phyloP scores from a whole-genome alignment of 1,139 yeast genomes.

The Kodamaea ohmeri region DNA sequence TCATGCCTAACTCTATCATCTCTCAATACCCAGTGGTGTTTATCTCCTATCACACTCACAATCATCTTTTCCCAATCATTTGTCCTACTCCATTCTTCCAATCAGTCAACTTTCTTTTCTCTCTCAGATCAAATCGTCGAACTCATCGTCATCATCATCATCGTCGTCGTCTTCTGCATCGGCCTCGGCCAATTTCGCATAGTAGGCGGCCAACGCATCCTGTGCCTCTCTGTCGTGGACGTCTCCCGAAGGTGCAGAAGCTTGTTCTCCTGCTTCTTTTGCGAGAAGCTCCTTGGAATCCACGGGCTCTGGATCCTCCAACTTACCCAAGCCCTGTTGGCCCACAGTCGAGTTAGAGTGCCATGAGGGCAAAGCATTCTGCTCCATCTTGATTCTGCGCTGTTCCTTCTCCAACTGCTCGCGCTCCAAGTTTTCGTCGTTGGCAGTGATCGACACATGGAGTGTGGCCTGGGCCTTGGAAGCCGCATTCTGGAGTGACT shows the following conservation, averaged over 20 bases:
- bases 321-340: constrained; percentile 44
- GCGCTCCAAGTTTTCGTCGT: constrained; percentile 72
- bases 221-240: constrained; percentile 61
- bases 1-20: too few species aligned
- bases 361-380: constrained; percentile 97
- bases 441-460: constrained; percentile 89
- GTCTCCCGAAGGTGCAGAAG: constrained; percentile 7
- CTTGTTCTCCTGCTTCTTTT: not conserved
- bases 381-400: constrained; percentile 74
- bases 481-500: constrained; percentile 37
- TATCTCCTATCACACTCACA: too few species aligned
- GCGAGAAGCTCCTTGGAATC: constrained; percentile 12
- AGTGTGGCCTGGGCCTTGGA: constrained; percentile 65
- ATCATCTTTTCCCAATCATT: too few species aligned
- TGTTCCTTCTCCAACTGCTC: constrained; percentile 66
- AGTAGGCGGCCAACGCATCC: constrained; percentile 77
- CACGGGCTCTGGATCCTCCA: constrained; percentile 42
- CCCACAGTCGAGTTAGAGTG: constrained; percentile 90
- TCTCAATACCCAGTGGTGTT: too few species aligned
- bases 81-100: not conserved
- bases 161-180: constrained; percentile 63
- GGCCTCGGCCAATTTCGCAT: constrained; percentile 64
- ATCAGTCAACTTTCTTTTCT: not conserved
- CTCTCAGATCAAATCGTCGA: constrained; percentile 38
- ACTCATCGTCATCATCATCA: constrained; percentile 53